A percentile compares a stretch with the other conserved stretches of the same genome.
phyloP scores from a whole-genome alignment of 2,329 filamentous ascomycete species.

The Fusarium luffae region DNA sequence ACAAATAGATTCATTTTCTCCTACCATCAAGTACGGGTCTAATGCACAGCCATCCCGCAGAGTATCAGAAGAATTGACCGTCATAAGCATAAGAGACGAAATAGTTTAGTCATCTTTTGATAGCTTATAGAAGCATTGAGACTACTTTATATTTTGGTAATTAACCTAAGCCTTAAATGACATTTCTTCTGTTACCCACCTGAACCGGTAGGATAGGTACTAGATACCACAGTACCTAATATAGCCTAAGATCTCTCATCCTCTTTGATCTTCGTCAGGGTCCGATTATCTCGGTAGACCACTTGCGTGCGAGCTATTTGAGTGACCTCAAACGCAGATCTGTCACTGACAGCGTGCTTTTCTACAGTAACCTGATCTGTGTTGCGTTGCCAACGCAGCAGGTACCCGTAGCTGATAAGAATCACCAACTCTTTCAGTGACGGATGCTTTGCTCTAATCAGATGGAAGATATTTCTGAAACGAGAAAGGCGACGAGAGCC shows the following conservation, averaged over 20 bases:
- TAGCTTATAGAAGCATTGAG: too few species aligned
- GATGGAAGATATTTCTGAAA: neutral
- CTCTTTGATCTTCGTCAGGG: neutral
- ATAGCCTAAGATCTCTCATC: neutral
- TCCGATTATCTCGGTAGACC: neutral
- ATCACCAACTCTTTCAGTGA: neutral
- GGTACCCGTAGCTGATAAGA: neutral
- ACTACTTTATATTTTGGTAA: too few species aligned
- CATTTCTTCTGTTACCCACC: too few species aligned
- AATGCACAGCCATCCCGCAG: neutral
- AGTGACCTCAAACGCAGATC: neutral
- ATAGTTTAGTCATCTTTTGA: too few species aligned
- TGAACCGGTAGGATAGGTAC: too few species aligned
- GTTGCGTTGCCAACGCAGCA: neutral
- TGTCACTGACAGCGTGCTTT: neutral
- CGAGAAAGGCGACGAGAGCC: neutral
- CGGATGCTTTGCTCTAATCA: neutral
- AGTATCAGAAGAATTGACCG: too few species aligned
- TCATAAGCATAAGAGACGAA: too few species aligned
- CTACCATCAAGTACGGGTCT: neutral
- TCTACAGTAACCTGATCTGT: neutral
- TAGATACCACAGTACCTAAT: too few species aligned
- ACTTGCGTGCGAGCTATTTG: neutral
- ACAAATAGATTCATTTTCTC: constrained; percentile 1
- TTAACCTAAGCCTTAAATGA: too few species aligned